A percentile compares a stretch with the other conserved stretches of the same genome.
Evolutionary conservation across 1,284 basidiomycete genomes (phyloP).

Genomic region (Leccinum variabile): DNA sequence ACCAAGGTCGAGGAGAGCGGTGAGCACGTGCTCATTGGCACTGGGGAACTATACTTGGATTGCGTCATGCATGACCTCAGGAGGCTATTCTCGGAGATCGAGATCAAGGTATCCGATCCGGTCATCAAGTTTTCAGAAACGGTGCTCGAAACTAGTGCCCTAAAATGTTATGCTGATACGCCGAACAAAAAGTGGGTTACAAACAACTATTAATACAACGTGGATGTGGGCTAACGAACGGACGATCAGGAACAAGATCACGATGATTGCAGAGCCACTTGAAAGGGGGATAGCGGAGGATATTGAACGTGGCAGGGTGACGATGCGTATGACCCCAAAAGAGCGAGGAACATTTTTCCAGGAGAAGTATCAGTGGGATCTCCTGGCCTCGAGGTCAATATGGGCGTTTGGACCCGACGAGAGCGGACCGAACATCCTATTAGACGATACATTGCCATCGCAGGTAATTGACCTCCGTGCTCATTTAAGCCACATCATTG

Average conservation of each 20-base stretch:
- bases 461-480: slow-evolving; percentile 57
- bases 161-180: slow-evolving; percentile 98
- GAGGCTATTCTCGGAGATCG: slow-evolving; percentile 92
- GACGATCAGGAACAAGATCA: slow-evolving; percentile 81
- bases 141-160: slow-evolving; percentile 94
- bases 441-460: slow-evolving; percentile 95
- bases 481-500: neutral
- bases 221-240: slow-evolving; percentile 17
- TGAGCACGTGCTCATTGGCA: slow-evolving; percentile 96
- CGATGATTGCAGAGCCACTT: slow-evolving; percentile 96
- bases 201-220: slow-evolving; percentile 3
- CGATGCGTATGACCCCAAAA: slow-evolving; percentile 91
- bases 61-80: slow-evolving; percentile 96
- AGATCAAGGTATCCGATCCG: slow-evolving; percentile 99
- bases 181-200: slow-evolving; percentile 92
- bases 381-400: slow-evolving; percentile 95
- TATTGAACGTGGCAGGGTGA: slow-evolving; percentile 87
- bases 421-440: slow-evolving; percentile 87
- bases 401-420: slow-evolving; percentile 99
- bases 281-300: slow-evolving; percentile 94
- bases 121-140: slow-evolving; percentile 99
- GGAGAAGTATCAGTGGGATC: slow-evolving; percentile 97
- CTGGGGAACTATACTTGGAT: slow-evolving; percentile 96
- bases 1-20: slow-evolving; percentile 99
- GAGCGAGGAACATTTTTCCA: slow-evolving; percentile 94